These are phyloP conservation scores for Fusarium sp. DNA, from an alignment of 2,329 filamentous ascomycete genomes.

Conservation along the genomic window DNA sequence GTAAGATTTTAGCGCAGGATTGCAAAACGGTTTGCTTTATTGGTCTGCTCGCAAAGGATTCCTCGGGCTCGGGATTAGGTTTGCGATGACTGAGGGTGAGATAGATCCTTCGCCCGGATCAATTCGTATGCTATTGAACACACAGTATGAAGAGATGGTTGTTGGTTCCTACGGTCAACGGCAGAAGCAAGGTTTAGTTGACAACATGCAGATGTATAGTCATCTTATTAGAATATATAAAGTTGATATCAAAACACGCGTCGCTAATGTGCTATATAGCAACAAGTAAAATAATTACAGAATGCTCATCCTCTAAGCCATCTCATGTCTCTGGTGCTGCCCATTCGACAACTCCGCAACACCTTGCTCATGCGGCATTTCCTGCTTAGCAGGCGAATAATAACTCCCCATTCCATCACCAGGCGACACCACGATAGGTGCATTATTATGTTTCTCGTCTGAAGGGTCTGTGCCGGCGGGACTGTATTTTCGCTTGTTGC, in stretches of 20 bases:
- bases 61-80: background rate
- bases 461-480: background rate
- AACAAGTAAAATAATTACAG: background rate
- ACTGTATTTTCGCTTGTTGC: constrained; percentile 14
- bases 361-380: background rate
- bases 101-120: background rate
- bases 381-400: background rate
- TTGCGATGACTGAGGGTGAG: background rate
- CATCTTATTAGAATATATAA: background rate
- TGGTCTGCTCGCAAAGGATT: background rate
- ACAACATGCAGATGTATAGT: background rate
- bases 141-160: accelerated
- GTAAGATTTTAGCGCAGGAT: background rate
- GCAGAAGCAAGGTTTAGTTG: accelerated
- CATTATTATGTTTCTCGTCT: background rate
- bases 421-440: background rate
- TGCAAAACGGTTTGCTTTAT: background rate
- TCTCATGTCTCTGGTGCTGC: constrained; percentile 6
- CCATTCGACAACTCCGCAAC: background rate
- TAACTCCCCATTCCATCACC: background rate
- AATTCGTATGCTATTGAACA: background rate
- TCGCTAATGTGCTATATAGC: background rate
- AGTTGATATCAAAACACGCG: background rate
- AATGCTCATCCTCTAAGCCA: background rate
- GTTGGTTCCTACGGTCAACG: background rate